Conservation (phyloP, 1,284 basidiomycete species). For the Ganoderma lucidum region DNA sequence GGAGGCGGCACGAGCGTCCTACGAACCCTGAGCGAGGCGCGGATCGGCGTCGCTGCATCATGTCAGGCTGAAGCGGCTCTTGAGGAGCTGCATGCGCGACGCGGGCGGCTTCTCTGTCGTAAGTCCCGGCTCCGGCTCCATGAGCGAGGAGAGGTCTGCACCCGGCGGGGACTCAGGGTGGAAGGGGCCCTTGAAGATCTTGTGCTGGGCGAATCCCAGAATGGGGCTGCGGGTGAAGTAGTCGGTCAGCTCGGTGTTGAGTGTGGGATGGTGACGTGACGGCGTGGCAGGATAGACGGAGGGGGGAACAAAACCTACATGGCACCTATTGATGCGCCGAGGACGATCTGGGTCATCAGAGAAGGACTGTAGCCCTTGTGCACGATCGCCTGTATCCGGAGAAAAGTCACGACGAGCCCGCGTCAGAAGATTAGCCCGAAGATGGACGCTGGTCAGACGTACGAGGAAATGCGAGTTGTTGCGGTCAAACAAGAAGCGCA, state of each 20-base stretch:
- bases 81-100: conserved; percentile 24
- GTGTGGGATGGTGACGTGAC: not conserved
- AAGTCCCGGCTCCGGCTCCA: conserved; percentile 16
- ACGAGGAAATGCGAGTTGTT: conserved; percentile 65
- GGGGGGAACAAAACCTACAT: conserved; percentile 16
- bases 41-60: not conserved
- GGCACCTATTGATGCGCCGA: conserved; percentile 53
- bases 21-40: not conserved
- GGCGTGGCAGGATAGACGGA: not conserved
- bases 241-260: not conserved
- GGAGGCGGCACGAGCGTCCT: not conserved
- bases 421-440: not conserved
- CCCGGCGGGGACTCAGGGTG: conserved; percentile 16
- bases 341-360: conserved; percentile 51
- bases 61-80: conserved; percentile 28
- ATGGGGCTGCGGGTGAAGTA: conserved; percentile 34
- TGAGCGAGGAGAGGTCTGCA: conserved; percentile 13
- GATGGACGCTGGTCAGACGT: conserved; percentile 35
- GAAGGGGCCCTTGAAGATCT: conserved; percentile 42
- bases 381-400: conserved; percentile 50
- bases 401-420: conserved; percentile 5
- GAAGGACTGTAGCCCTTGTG: conserved; percentile 55
- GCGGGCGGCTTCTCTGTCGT: conserved; percentile 14
- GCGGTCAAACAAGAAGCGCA: conserved; percentile 68
- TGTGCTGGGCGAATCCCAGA: conserved; percentile 40